Evolutionary conservation across 176 grass and related monocot species (phyloP).

Genomic region (Phoenix dactylifera): DNA sequence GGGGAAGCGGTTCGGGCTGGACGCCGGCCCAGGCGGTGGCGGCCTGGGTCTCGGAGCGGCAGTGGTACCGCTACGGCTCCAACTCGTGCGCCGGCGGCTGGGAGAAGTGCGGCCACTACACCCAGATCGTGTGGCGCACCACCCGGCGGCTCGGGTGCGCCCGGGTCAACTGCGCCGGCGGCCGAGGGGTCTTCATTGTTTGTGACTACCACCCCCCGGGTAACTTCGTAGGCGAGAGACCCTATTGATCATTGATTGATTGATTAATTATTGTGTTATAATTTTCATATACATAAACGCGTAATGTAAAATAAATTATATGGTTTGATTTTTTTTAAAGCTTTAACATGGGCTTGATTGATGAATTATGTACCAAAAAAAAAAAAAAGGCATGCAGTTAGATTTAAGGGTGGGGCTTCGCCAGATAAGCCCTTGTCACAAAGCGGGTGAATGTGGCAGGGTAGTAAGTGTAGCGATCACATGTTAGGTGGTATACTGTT

Average conservation of each 20-base stretch:
- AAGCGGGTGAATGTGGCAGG: no score
- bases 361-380: no score
- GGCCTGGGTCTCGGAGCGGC: slow-evolving; percentile 49
- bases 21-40: slow-evolving; percentile 41
- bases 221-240: slow-evolving; percentile 54
- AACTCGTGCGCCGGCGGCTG: slow-evolving; percentile 53
- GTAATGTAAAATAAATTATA: no score
- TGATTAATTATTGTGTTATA: no score
- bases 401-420: no score
- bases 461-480: no score
- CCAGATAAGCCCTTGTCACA: no score
- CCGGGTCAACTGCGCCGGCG: slow-evolving; percentile 35
- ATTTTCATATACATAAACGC: no score
- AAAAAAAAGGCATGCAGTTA: no score
- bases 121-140: slow-evolving; percentile 60
- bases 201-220: slow-evolving; percentile 79
- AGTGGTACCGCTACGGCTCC: slow-evolving; percentile 47
- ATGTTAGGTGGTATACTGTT: no score
- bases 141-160: slow-evolving; percentile 36
- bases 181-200: slow-evolving; percentile 41
- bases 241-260: slow-evolving; percentile 31
- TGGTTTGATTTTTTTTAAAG: no score
- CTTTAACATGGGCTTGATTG: no score
- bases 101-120: slow-evolving; percentile 67
- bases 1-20: slow-evolving; percentile 67